Conservation (phyloP, 2,329 filamentous ascomycete genomes). For the Trichoderma sp. region DNA sequence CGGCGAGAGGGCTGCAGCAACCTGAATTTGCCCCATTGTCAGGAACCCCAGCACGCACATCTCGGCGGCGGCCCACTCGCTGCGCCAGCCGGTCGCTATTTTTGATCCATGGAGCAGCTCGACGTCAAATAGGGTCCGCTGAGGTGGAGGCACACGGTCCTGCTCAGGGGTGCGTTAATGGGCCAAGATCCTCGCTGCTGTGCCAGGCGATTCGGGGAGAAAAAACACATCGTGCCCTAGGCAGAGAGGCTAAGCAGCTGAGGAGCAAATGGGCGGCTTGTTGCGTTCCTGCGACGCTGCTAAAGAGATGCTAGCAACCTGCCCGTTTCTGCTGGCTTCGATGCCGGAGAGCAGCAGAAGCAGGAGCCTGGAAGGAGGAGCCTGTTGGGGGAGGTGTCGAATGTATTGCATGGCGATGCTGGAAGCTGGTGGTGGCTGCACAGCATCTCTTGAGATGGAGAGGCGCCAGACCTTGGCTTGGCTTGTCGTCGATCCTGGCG, state of each 20-base stretch:
- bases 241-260: conserved; percentile 14
- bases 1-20: conserved; percentile 3
- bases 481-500: background rate
- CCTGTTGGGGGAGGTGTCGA: background rate
- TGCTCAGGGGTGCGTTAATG: conserved; percentile 23
- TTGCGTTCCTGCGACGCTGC: background rate
- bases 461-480: too few relatives aligned
- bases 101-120: conserved; percentile 17
- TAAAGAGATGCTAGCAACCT: background rate
- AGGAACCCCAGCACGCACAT: conserved; percentile 25
- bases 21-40: conserved; percentile 20
- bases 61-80: conserved; percentile 19
- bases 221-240: conserved; percentile 21
- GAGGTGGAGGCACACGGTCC: conserved; percentile 25
- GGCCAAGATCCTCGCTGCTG: conserved; percentile 2
- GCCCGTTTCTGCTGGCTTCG: background rate
- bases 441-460: background rate
- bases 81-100: conserved; percentile 28
- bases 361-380: too few relatives aligned
- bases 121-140: conserved; percentile 23
- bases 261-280: conserved; percentile 14
- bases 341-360: too few relatives aligned
- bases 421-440: background rate
- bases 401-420: background rate
- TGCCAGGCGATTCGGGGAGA: conserved; percentile 20